These are phyloP conservation scores for Pilasporangium apinafurcum DNA, from an alignment of 352 stramenopile genomes.

Conservation along the genomic window DNA sequence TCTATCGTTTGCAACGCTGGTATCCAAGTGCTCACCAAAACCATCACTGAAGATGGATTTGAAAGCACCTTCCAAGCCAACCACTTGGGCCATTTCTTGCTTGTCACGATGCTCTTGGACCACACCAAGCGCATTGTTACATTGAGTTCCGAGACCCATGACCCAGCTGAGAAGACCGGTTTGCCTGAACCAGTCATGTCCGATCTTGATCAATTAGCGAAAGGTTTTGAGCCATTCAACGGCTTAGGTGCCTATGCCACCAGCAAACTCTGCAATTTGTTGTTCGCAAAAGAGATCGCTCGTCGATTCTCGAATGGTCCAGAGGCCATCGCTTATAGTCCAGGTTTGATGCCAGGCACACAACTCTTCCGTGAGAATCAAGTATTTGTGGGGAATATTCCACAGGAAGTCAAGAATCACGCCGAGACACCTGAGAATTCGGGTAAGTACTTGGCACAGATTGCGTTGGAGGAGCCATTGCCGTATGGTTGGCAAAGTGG, in stretches of 20 bases:
- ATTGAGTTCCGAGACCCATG: slow-evolving; percentile 16
- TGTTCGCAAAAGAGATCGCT: slow-evolving; percentile 14
- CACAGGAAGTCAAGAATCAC: slow-evolving; percentile 2
- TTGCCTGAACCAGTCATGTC: slow-evolving; percentile 11
- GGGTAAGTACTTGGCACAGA: slow-evolving; percentile 16
- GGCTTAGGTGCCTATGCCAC: slow-evolving; percentile 14
- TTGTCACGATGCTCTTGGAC: slow-evolving; percentile 14
- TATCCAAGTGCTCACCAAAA: slow-evolving; percentile 10
- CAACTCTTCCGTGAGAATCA: slow-evolving; percentile 9
- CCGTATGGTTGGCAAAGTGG: slow-evolving; percentile 5
- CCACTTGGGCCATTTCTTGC: slow-evolving; percentile 31
- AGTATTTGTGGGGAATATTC: slow-evolving; percentile 2
- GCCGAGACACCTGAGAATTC: slow-evolving; percentile 12
- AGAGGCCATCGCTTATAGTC: slow-evolving; percentile 16
- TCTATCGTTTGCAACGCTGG: slow-evolving; percentile 39
- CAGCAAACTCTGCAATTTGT: slow-evolving; percentile 23
- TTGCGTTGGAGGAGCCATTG: slow-evolving; percentile 12
- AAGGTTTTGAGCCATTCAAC: slow-evolving; percentile 12
- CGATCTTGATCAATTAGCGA: slow-evolving; percentile 13
- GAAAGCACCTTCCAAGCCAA: slow-evolving; percentile 32
- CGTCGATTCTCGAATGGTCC: slow-evolving; percentile 14
- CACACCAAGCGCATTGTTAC: slow-evolving; percentile 15
- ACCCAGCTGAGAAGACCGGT: slow-evolving; percentile 14
- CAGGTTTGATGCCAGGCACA: slow-evolving; percentile 15
- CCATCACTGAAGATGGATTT: slow-evolving; percentile 22